Conservation (phyloP, 805 yeast species). For the Saccharomycopsis sp. region DNA sequence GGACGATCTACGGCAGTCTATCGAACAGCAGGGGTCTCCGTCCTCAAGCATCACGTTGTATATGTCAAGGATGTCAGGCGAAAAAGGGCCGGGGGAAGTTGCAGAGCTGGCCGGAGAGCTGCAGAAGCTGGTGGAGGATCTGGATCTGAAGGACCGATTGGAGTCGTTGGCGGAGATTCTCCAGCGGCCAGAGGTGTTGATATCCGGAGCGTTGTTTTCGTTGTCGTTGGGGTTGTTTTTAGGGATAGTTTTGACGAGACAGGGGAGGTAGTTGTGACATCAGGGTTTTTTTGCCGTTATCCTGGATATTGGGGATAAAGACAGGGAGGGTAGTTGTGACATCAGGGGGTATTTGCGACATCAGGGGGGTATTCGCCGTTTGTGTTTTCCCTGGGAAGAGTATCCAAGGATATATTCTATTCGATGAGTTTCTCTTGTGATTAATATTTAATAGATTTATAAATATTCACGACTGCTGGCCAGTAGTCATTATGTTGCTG, state of each 20-base stretch:
- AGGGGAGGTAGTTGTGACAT: background rate
- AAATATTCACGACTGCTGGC: too few species aligned
- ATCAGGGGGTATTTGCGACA: too few species aligned
- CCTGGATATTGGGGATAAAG: too few species aligned
- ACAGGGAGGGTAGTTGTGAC: too few species aligned
- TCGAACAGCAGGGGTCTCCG: slow-evolving; percentile 20
- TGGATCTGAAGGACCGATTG: background rate
- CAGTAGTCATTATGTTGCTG: too few species aligned
- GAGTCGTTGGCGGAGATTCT: slow-evolving; percentile 3
- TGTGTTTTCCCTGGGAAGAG: too few species aligned
- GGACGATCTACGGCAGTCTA: slow-evolving; percentile 30
- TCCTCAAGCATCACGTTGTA: background rate
- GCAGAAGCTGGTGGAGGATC: background rate
- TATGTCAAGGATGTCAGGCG: slow-evolving; percentile 2
- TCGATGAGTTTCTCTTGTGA: too few species aligned
- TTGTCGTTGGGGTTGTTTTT: slow-evolving; percentile 16
- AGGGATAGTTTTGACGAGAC: slow-evolving; percentile 13
- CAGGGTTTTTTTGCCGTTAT: too few species aligned
- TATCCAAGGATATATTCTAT: too few species aligned
- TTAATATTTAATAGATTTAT: too few species aligned
- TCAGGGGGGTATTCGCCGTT: too few species aligned
- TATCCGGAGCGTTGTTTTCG: slow-evolving; percentile 19
- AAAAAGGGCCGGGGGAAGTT: background rate
- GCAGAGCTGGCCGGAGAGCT: background rate
- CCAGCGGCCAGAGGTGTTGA: slow-evolving; percentile 14